Base-by-base conservation (phyloP, 169 alveolate species). In the Cryptosporidium felis region DNA sequence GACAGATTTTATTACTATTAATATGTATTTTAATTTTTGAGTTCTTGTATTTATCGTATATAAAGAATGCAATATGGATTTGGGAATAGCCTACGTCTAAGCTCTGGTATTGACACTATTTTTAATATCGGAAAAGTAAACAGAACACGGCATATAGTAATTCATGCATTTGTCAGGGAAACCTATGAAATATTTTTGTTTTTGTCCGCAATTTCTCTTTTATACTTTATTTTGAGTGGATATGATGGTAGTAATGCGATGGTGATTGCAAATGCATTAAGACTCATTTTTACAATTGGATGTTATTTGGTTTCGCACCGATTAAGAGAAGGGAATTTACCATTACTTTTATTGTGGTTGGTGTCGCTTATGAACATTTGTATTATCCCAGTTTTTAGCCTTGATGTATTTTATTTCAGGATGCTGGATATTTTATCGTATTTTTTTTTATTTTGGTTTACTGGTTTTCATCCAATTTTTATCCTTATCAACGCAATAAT, bases 231-330 rank as follows among this genome's bases (percentile, higher is more conserved):
- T 74, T 74, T 74, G 21, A 74, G 85, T 53, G 85, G 85, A 23
- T 74, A 74, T 58, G 66, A 74, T 74, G 85, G 85, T 0, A 53
- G 67, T 34, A 74, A 74, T n/a, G 30, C 65, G 12, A 53, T 74
- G 66, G 56, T 74, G 23, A 74, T 74, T 53, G 85, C 85, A 16
- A 74, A 74, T 74, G 46, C 85, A 30, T 34, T 74, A 45, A 74
- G 85, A 34, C 58, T 74, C 26, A 56, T 51, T 18, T 53, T 74
- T 74, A 74, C 85, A 34, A 74, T 74, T 36, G 85, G 67, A 16
- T 74, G 85, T 38, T 74, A 74, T n/a, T 74, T 74, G 45, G 59
- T 74, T 74, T 74, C 74, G 14, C 67, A 74, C 56, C 51, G 85
- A 21, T 4, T 74, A 36, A 16, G 85, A 5, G 74, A 74, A 40